Percentiles rank a stretch among this genome's conserved stretches.
Evolutionary conservation across 179 eudicot species (phyloP).

Genomic region (Vitellaria paradoxa): DNA sequence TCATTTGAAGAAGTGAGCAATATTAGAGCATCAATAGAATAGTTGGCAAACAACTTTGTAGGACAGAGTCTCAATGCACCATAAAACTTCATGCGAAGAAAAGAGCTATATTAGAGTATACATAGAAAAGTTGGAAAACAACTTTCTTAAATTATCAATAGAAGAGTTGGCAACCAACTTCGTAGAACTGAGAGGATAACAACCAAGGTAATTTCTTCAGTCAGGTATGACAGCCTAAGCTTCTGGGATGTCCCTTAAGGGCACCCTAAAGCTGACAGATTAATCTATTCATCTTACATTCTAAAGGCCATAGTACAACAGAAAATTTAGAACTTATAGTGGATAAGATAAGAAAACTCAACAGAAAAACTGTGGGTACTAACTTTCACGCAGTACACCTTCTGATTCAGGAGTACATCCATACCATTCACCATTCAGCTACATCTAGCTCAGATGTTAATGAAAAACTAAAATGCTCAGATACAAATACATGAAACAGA

Average conservation of each 20-base stretch:
- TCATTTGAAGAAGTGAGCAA: slow-evolving; percentile 22
- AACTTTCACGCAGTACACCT: background rate
- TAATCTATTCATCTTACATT: background rate
- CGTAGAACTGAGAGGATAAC: background rate
- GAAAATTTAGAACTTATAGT: no score
- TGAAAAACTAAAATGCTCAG: background rate
- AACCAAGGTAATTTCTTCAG: background rate
- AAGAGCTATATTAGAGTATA: background rate
- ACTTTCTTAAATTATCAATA: background rate
- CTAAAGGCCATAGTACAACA: no score
- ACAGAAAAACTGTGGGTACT: background rate
- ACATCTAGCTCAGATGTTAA: slow-evolving; percentile 2
- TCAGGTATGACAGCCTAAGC: no score
- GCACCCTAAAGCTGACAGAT: background rate
- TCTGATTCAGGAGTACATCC: background rate
- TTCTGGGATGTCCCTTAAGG: background rate
- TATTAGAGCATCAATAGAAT: background rate
- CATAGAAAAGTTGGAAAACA: background rate
- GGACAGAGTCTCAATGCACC: slow-evolving; percentile 64
- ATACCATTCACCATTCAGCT: background rate
- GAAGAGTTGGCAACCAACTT: background rate
- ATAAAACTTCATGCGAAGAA: slow-evolving; percentile 54
- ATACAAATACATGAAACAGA: slow-evolving; percentile 4
- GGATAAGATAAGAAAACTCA: background rate
- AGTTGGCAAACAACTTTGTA: background rate